Percentiles rank a stretch among this genome's conserved stretches.
Conservation (phyloP, 352 stramenopile species). For the Peronospora belbahrii region DNA sequence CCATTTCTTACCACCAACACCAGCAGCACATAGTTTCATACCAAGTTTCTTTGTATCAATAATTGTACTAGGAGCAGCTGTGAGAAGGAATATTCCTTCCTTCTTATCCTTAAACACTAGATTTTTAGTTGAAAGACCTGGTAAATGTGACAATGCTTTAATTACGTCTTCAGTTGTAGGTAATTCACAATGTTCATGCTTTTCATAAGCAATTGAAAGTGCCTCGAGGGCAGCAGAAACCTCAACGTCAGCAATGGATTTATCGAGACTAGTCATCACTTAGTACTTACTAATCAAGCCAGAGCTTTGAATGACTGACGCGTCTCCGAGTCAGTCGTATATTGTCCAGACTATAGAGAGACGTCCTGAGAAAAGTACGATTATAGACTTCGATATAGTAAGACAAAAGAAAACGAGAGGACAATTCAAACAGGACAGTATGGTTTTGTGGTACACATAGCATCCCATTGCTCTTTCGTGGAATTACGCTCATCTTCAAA, state of each 20-base stretch:
- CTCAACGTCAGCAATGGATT: slow-evolving; percentile 42
- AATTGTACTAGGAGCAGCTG: slow-evolving; percentile 63
- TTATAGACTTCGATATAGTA: too few species aligned
- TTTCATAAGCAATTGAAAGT: slow-evolving; percentile 49
- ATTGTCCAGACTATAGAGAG: too few species aligned
- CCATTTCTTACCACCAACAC: slow-evolving; percentile 76
- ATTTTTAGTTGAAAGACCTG: slow-evolving; percentile 90
- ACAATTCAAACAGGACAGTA: background rate
- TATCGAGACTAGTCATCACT: slow-evolving; percentile 12
- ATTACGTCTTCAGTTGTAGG: slow-evolving; percentile 70
- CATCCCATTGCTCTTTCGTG: too few species aligned
- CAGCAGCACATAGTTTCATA: slow-evolving; percentile 58
- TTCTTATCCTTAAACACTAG: slow-evolving; percentile 98
- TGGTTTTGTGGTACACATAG: background rate
- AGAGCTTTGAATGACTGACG: background rate
- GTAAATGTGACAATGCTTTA: slow-evolving; percentile 69
- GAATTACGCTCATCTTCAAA: background rate
- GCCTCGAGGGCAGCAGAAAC: slow-evolving; percentile 51
- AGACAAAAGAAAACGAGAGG: background rate
- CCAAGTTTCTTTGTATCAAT: slow-evolving; percentile 91
- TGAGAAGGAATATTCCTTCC: slow-evolving; percentile 93
- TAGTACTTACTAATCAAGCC: too few species aligned
- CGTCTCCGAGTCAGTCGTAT: too few species aligned
- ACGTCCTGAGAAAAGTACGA: too few species aligned
- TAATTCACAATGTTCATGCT: slow-evolving; percentile 48